phyloP scores from a whole-genome alignment of 345 rosid genomes.

The Zanthoxylum bungeanum region DNA sequence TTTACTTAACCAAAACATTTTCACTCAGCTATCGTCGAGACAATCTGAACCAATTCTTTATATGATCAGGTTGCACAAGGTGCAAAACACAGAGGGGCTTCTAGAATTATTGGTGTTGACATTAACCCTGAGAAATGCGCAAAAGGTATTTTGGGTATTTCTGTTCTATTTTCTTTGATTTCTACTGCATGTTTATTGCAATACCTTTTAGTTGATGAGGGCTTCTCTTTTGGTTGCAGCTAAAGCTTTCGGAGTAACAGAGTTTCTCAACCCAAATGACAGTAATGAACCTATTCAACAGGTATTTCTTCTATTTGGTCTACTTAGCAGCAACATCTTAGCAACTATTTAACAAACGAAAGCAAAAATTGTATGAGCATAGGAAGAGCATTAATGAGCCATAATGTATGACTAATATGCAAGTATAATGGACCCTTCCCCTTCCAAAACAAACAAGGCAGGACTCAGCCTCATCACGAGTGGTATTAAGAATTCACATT shows the following conservation, averaged over 20 bases:
- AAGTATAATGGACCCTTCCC: too few species aligned
- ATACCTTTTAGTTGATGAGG: constrained; percentile 1
- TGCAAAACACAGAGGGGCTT: constrained; percentile 80
- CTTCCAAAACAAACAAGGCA: neutral
- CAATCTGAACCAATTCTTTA: neutral
- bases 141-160: constrained; percentile 45
- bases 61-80: constrained; percentile 84
- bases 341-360: neutral
- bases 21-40: neutral
- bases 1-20: neutral
- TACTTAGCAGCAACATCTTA: neutral
- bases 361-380: neutral
- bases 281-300: constrained; percentile 71
- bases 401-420: too few species aligned
- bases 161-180: constrained; percentile 10
- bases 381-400: neutral
- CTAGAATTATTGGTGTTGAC: constrained; percentile 84
- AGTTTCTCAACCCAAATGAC: constrained; percentile 67
- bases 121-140: constrained; percentile 64
- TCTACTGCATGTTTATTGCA: neutral
- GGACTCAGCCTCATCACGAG: neutral
- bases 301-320: constrained; percentile 34
- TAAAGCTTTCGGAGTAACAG: constrained; percentile 74
- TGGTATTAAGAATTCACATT: neutral
- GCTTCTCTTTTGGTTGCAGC: constrained; percentile 44